Percentiles rank a stretch among this genome's conserved stretches.
phyloP scores from a whole-genome alignment of 805 yeast species.

The Sugiyamaella floridensis region DNA sequence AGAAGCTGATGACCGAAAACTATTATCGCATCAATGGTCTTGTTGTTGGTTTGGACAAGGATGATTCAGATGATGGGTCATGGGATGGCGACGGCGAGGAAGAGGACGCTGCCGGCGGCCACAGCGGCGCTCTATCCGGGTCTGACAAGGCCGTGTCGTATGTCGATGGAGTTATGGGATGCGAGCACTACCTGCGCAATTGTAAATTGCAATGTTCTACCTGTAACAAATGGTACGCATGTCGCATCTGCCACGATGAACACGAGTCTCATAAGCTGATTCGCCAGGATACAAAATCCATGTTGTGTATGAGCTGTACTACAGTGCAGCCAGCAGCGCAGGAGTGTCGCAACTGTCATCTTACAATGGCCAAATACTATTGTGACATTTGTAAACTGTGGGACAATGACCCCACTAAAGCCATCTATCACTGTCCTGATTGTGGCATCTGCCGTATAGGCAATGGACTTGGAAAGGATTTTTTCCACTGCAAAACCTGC shows the following conservation, averaged over 20 bases:
- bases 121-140: constrained; percentile 35
- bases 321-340: constrained; percentile 68
- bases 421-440: constrained; percentile 84
- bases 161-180: constrained; percentile 51
- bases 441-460: constrained; percentile 94
- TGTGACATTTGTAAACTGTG: constrained; percentile 74
- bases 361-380: constrained; percentile 64
- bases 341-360: constrained; percentile 62
- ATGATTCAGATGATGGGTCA: constrained; percentile 12
- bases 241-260: constrained; percentile 80
- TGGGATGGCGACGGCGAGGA: constrained; percentile 10
- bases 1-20: constrained; percentile 31
- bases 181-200: constrained; percentile 73
- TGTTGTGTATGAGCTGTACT: constrained; percentile 75
- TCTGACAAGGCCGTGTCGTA: constrained; percentile 48
- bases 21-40: constrained; percentile 22
- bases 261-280: constrained; percentile 50
- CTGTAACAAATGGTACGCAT: constrained; percentile 69
- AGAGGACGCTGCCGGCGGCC: constrained; percentile 15
- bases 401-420: constrained; percentile 69
- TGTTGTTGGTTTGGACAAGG: background rate
- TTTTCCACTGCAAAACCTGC: constrained; percentile 85
- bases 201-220: constrained; percentile 77
- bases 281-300: constrained; percentile 54
- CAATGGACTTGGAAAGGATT: constrained; percentile 78